Conservation (phyloP, 768 basidiomycete genomes). For the Leccinum longicurvipes region DNA sequence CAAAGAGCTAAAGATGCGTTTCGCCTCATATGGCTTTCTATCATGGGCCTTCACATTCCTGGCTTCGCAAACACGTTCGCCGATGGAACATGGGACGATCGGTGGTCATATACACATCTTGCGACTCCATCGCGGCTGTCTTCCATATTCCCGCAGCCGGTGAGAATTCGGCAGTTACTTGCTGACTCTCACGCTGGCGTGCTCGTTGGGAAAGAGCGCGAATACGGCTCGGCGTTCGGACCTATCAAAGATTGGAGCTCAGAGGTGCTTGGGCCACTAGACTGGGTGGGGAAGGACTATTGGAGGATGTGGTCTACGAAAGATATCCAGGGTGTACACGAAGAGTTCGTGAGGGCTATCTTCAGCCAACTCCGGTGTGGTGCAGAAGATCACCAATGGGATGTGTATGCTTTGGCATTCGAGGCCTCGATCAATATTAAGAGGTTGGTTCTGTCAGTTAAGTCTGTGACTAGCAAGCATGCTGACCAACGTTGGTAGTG, state of each 20-base stretch:
- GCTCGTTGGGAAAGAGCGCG: constrained; percentile 62
- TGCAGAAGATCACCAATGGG: constrained; percentile 59
- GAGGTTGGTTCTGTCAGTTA: constrained; percentile 38
- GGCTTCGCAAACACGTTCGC: constrained; percentile 50
- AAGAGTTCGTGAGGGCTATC: constrained; percentile 49
- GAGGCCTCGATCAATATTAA: constrained; percentile 60
- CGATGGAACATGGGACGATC: constrained; percentile 56
- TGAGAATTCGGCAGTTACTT: constrained; percentile 31
- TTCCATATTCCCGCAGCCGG: constrained; percentile 48
- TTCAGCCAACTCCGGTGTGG: constrained; percentile 56
- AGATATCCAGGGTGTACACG: constrained; percentile 53
- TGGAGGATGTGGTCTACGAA: constrained; percentile 42
- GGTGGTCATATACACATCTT: constrained; percentile 57
- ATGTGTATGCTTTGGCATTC: constrained; percentile 61
- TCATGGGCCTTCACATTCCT: constrained; percentile 70
- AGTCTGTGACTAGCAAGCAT: neutral
- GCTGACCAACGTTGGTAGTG: constrained; percentile 40
- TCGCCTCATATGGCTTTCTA: constrained; percentile 66
- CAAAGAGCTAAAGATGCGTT: constrained; percentile 50
- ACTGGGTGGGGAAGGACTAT: constrained; percentile 35
- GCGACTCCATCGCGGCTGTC: constrained; percentile 43
- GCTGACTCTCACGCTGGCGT: constrained; percentile 65
- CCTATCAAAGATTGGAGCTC: constrained; percentile 66
- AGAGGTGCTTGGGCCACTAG: constrained; percentile 53
- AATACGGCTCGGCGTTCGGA: constrained; percentile 60